Base-by-base conservation (phyloP, 1,139 yeast species). In the Eremothecium sinecaudum region DNA sequence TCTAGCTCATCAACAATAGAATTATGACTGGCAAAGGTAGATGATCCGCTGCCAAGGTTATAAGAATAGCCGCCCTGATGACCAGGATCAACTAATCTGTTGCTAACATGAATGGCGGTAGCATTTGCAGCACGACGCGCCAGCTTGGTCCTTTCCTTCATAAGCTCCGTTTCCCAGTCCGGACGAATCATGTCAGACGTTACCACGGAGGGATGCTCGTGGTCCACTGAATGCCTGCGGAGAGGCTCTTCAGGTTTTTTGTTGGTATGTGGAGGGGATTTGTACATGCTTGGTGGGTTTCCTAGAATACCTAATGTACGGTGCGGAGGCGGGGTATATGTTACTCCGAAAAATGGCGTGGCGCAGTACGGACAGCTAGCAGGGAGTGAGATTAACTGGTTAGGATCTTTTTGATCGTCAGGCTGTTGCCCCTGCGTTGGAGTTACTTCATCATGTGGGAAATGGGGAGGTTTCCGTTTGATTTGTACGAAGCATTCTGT, bases 401-500 rank as follows among this genome's bases (percentile, higher is more conserved):
- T 75, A 12, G 84, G 81, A 38, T 58, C 62, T 37, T 56, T 56
- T 34, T 56, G 55, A 19, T 47, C 52, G 22, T 59, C 58, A 15
- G 55, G 56, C 31, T 48, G 50, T 4, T 53, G 54, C n/a, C 54
- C 44, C 13, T 50, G 41, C 1, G 59, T 47, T 23, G 61, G 57
- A 23, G 58, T 53, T 18, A 56, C 64, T 38, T 66, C 75, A 42
- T 80, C 92, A 53, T 83, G 93, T 0, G 96, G 94, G 22, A 87
- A 83, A 58, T 87, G 97, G 0, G 98, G 97, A n/a, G 84, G 94
- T 18, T 80, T 66, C 39, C 98, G 69, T 57, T 82, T 86, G 54
- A 90, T 86, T 57, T 87, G 97, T 6, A 87, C 96, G 69, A 90
- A 90, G 57, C 98, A 90, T 59, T 90, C 98, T 1, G 95, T 73